Evolutionary conservation across 2,329 filamentous ascomycete species (phyloP).

Genomic region (Oidium heveae): DNA sequence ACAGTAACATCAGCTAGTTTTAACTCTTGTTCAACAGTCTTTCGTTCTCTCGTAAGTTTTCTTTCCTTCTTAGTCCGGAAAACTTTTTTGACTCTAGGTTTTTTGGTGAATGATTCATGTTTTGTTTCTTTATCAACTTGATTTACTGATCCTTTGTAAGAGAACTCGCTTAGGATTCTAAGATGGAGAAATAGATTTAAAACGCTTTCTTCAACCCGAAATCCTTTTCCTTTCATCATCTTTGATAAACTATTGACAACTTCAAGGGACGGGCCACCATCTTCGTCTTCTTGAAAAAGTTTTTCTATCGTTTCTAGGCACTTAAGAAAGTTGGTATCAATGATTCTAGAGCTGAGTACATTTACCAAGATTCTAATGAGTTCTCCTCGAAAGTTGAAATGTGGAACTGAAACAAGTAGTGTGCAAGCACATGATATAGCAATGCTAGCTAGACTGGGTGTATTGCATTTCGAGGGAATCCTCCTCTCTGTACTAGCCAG

Average conservation of each 20-base stretch:
- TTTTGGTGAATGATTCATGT: slow-evolving; percentile 24
- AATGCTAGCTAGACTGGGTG: slow-evolving; percentile 35
- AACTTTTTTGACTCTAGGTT: slow-evolving; percentile 48
- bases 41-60: slow-evolving; percentile 66
- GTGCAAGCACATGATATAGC: slow-evolving; percentile 71
- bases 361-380: slow-evolving; percentile 67
- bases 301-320: slow-evolving; percentile 57
- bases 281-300: slow-evolving; percentile 67
- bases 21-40: slow-evolving; percentile 79
- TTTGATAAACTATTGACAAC: slow-evolving; percentile 64
- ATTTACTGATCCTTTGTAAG: slow-evolving; percentile 58
- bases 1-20: slow-evolving; percentile 74
- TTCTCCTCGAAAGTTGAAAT: slow-evolving; percentile 90
- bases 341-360: slow-evolving; percentile 47
- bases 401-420: slow-evolving; percentile 57
- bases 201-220: slow-evolving; percentile 58
- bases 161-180: slow-evolving; percentile 68
- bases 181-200: slow-evolving; percentile 81
- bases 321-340: slow-evolving; percentile 53
- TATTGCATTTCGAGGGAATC: slow-evolving; percentile 16
- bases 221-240: slow-evolving; percentile 84
- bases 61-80: slow-evolving; percentile 75
- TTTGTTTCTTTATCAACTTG: slow-evolving; percentile 34
- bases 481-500: slow-evolving; percentile 32
- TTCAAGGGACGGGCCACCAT: slow-evolving; percentile 70